Base-by-base conservation (phyloP, 2,329 filamentous ascomycete species). In the Phoma sp. region DNA sequence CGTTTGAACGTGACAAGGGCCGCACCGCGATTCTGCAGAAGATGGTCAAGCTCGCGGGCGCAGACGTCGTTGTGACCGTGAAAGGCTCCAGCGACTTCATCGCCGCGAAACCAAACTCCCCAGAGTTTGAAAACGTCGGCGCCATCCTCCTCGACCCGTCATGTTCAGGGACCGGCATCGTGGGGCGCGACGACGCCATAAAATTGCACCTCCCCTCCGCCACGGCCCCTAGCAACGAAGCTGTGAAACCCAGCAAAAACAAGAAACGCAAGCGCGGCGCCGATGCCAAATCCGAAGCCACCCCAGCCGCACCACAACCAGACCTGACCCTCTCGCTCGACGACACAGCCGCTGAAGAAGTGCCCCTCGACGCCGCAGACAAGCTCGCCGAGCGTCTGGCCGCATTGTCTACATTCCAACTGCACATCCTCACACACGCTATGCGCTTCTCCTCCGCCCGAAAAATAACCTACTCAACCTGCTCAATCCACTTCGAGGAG, bases 91-190 rank as follows among this genome's bases (percentile, higher is more conserved):
- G 91, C 65, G 93, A 99, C 72, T 98, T 98, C 65, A 77, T 96
- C 13, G 87, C 86, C 47, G 83, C 91, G 5, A 84, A 94, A 55
- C 91, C 92, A 0, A 63, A 76, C 1, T 82, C 85, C 1, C 74
- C 80, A 2, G 81, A 83, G 41, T 94, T 88, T 67, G 77, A 77
- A 41, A 79, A 85, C n/a, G 91, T 97, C n/a, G 85, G 87, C 0
- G 89, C 89, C 7, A 80, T 99, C 36, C 81, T 99, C 0, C 82
- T 99, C 2, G 95, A 99, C 71, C 95, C 95, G 0, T 96, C 92
- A 72, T 99, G 95, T 73, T 97, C 93, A 1, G 95, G 95, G 0
- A 97, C 92, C 71, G 95, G 95, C 1, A 99, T 99, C 51, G 86
- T 97, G 22, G 91, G 93, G 2, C 85, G 95, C 19, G 92, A 97